Conservation (phyloP, 306 rosid genomes). For the Glycine soja region DNA sequence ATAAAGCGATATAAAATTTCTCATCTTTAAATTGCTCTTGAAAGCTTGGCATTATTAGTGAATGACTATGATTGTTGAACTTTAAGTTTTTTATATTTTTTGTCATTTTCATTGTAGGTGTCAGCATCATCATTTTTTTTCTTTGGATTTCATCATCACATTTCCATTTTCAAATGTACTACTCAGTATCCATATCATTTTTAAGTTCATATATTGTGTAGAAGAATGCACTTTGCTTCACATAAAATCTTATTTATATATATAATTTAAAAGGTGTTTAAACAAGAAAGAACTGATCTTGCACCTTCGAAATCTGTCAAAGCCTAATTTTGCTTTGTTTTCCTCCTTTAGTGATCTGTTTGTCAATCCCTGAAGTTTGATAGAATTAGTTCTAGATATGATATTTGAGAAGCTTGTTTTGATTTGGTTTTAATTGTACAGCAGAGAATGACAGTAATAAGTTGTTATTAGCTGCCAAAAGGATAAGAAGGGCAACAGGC, state of each 20-base stretch:
- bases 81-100: conserved; percentile 30
- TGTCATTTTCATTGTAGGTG: conserved; percentile 6
- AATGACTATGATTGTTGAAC: conserved; percentile 10
- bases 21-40: neutral
- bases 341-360: conserved; percentile 15
- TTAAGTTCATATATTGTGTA: conserved; percentile 12
- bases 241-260: neutral
- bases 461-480: conserved; percentile 82
- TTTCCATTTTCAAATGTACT: conserved; percentile 30
- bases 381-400: conserved; percentile 31
- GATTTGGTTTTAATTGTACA: conserved; percentile 52
- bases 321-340: conserved; percentile 22
- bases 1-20: neutral
- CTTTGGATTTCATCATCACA: conserved; percentile 20
- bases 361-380: conserved; percentile 20
- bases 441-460: conserved; percentile 76
- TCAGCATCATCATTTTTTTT: neutral
- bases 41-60: conserved; percentile 18
- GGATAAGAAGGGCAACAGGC: conserved; percentile 77
- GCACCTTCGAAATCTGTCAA: neutral
- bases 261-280: conserved; percentile 21
- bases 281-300: conserved; percentile 6
- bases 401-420: conserved; percentile 41
- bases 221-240: conserved; percentile 30
- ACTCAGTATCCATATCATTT: conserved; percentile 24